These are phyloP conservation scores for Hyparrhenia diplandra DNA, from an alignment of 176 grass and related monocot genomes.

Conservation along the genomic window DNA sequence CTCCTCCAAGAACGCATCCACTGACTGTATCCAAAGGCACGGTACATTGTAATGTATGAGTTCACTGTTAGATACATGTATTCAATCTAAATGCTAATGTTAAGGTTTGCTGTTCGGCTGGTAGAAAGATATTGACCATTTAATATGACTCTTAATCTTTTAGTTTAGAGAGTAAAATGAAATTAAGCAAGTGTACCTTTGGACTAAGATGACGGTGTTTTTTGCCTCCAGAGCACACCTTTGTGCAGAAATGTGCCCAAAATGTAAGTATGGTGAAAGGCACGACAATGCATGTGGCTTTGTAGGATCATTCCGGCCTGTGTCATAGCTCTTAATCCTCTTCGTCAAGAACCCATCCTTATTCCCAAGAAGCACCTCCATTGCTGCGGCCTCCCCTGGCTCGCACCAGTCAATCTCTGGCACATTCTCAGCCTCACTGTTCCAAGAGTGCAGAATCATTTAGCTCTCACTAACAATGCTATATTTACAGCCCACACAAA, in stretches of 20 bases:
- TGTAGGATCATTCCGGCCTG: slow-evolving; percentile 65
- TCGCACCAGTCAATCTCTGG: slow-evolving; percentile 80
- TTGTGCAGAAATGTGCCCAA: slow-evolving; percentile 91
- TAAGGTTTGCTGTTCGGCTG: background rate
- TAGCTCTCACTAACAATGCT: background rate
- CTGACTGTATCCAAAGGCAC: slow-evolving; percentile 45
- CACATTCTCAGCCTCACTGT: slow-evolving; percentile 73
- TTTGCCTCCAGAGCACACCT: slow-evolving; percentile 75
- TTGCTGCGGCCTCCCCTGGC: slow-evolving; percentile 62
- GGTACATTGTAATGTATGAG: background rate
- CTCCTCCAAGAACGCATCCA: slow-evolving; percentile 95
- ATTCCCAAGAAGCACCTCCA: slow-evolving; percentile 53
- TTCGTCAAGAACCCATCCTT: slow-evolving; percentile 81
- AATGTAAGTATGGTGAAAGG: slow-evolving; percentile 89
- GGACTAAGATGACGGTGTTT: slow-evolving; percentile 46
- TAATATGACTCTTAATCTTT: background rate
- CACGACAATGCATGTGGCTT: slow-evolving; percentile 62
- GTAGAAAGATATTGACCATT: background rate
- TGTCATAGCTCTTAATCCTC: slow-evolving; percentile 75
- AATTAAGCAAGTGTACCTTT: slow-evolving; percentile 43
- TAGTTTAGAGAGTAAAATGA: background rate
- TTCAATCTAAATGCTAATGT: background rate
- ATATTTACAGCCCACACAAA: too few relatives aligned
- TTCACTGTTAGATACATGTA: slow-evolving; percentile 11
- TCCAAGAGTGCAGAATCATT: background rate